Evolutionary conservation across 208 protist genomes (phyloP), one percentile per base, ranked within the genome.

Genomic region (Acanthamoeba healyi): DNA sequence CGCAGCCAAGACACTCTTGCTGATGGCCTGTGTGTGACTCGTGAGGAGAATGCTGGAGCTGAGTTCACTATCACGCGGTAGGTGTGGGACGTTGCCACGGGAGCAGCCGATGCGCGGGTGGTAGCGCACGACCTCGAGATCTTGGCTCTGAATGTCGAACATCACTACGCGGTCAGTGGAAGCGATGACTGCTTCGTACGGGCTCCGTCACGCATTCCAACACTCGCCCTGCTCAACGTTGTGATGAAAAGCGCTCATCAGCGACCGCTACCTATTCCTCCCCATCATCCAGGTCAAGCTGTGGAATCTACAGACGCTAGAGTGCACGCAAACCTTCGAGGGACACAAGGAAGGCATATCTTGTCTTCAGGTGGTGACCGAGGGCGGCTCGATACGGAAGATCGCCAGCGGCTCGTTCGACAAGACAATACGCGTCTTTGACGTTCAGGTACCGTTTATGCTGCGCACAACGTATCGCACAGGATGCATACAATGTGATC

Each of bases 81-180:
- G 65, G n/a, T 74, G n/a, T 74, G 65, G 65, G 65, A 74, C 34
- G 34, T 19, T 6, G 34, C n/a, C 65, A 74, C 32, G 7, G 65
- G 65, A 32, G n/a, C 65, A 38, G 32, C 34, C 34, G 65, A 74
- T 26, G 34, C 65, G 12, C n/a, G 65, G 12, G 14, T 74, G 6
- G 65, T 40, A 19, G 65, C 65, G 65, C 65, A 74, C 65, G 34
- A 74, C 10, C 32, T 38, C 34, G 65, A 74, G 65, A 74, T 74
- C 17, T 14, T 74, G 65, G 32, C 17, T 6, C 6, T 74, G n/a
- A 32, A 74, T 26, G 34, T 19, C 32, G 65, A 74, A 40, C 32
- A 38, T 6, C 6, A 74, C 32, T 19, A 40, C 34, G 65, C 65
- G 12, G 12, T 74, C 65, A 40, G 12, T 40, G 65, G 65, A 6